Conservation (phyloP, 345 rosid genomes). For the Eucalyptus regnans region DNA sequence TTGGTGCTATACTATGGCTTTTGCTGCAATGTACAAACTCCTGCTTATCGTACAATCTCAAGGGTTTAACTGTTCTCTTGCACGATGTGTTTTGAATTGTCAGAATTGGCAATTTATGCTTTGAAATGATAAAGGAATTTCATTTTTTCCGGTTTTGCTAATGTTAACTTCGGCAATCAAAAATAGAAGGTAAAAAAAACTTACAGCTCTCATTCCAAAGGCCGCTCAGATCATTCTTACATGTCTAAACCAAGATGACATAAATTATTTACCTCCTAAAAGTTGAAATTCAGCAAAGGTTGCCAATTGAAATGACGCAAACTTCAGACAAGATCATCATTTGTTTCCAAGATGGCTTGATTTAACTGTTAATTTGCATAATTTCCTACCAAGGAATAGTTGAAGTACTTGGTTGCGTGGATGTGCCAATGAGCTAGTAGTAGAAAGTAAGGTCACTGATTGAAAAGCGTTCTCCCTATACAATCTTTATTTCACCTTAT, state of each 20-base stretch:
- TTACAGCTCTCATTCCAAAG: background rate
- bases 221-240: background rate
- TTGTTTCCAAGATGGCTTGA: background rate
- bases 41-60: too few species aligned
- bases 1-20: too few species aligned
- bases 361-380: too few species aligned
- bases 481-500: too few species aligned
- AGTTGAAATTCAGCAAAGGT: too few species aligned
- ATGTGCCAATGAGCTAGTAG: background rate
- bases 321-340: background rate
- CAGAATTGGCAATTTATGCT: too few species aligned
- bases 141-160: too few species aligned
- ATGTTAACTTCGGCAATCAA: too few species aligned
- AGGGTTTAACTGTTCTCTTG: too few species aligned
- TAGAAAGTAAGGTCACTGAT: background rate
- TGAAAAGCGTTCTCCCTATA: background rate
- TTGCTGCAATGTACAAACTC: too few species aligned
- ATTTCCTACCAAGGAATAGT: background rate
- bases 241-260: background rate
- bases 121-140: too few species aligned
- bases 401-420: background rate
- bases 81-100: too few species aligned
- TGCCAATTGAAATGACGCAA: background rate
- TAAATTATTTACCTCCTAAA: background rate
- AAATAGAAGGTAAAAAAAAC: background rate